A percentile compares a stretch with the other conserved stretches of the same genome.
phyloP scores from a whole-genome alignment of 495 filamentous ascomycete species.

The Penicillium waksmanii region DNA sequence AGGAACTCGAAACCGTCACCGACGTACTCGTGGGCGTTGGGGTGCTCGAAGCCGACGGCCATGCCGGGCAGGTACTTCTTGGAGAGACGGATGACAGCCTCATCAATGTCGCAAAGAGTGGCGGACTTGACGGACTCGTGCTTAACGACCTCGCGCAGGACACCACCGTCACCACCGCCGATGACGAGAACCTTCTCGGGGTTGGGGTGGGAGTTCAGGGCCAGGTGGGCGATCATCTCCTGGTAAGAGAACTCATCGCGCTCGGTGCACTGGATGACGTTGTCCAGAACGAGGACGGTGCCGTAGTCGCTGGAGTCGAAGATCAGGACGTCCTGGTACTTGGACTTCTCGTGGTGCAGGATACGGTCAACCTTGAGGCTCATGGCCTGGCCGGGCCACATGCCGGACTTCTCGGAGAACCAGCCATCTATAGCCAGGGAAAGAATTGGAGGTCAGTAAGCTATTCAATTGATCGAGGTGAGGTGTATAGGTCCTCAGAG shows the following conservation, averaged over 20 bases:
- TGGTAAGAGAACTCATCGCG: conserved; percentile 99
- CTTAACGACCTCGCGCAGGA: conserved; percentile 97
- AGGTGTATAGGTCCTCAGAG: neutral
- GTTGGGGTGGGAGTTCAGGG: conserved; percentile 97
- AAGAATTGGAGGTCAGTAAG: neutral
- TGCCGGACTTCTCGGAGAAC: conserved; percentile 96
- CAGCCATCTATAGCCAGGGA: conserved; percentile 76
- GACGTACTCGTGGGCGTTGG: conserved; percentile 86
- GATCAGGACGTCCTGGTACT: conserved; percentile 98
- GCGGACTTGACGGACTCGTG: conserved; percentile 93
- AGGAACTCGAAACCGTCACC: conserved; percentile 99
- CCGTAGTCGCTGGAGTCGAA: conserved; percentile 97
- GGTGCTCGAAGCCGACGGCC: conserved; percentile 89
- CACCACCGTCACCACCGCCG: conserved; percentile 94
- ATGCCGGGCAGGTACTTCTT: conserved; percentile 98
- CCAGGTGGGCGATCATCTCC: conserved; percentile 99
- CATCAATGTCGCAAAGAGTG: conserved; percentile 96
- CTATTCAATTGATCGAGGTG: neutral
- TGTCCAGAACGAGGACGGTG: conserved; percentile 96
- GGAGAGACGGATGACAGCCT: conserved; percentile 98
- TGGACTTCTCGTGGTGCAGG: conserved; percentile 97
- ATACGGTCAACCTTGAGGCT: conserved; percentile 96
- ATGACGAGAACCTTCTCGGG: conserved; percentile 98
- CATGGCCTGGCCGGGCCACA: conserved; percentile 99
- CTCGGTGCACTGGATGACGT: conserved; percentile 98